Base-by-base conservation (phyloP, 768 basidiomycete species). In the Epithele typhae region DNA sequence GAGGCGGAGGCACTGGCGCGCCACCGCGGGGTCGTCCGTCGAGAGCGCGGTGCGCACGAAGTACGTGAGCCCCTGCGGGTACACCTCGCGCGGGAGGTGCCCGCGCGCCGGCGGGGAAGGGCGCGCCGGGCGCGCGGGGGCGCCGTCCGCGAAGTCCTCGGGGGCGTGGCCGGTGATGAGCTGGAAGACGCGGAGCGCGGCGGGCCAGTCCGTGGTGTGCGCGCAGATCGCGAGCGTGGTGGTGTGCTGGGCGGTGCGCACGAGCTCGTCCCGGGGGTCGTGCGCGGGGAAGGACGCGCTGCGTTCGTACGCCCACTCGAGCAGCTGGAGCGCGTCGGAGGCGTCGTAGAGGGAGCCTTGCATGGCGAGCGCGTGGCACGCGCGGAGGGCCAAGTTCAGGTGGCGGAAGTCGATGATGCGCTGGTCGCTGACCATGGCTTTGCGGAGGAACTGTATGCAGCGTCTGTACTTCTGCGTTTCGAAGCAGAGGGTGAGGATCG, bases 191-290 rank as follows among this genome's bases (percentile, higher is more conserved):
- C 74, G 72, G 39, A 69, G 59, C 1, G 82, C 78, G 17, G 70
- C 70, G 21, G 59, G 67, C 86, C 84, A 90, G 63, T 89, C 83
- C 12, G 60, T 68, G 27, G 71, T 69, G 46, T 76, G 74, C 77
- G 81, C 78, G 62, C 87, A 90, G 57, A 89, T 70, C 42, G 80
- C 81, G 22, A 84, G 70, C 51, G 77, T 76, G 63, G 76, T 88
- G 8, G 83, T 79, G n/a, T n/a, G n/a, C 45, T 30, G 27, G 8
- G 27, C 8, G 8, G n/a, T 67, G 65, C 10, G 78, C 76, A 25
- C 70, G 59, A 42, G 84, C 25, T 52, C 33, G 11, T 40, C 22
- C 7, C 40, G 33, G 14, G 1, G 68, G 51, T 68, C 69, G 24
- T 69, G 22, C 23, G 69, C 22, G 23, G 8, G 58, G 21, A 73